Conservation (phyloP, 225 moss, liverwort and hornwort species). For the Anthoceros angustus region DNA sequence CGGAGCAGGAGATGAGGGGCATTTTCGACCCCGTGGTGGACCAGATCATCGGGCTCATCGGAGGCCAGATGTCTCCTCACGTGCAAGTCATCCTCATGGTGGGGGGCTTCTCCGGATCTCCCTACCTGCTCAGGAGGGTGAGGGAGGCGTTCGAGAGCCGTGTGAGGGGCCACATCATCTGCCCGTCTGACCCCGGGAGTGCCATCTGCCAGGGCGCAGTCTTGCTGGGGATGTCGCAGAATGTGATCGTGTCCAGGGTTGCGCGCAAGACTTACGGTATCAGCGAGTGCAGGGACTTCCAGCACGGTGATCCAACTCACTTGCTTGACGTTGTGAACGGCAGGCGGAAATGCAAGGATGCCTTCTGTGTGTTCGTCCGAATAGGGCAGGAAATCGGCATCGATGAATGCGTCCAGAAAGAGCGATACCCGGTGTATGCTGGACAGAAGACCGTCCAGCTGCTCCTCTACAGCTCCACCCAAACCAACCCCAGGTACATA, state of each 20-base stretch:
- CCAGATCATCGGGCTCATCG: constrained; percentile 21
- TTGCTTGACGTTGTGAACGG: constrained; percentile 15
- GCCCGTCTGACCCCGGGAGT: constrained; percentile 36
- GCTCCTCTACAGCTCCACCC: constrained; percentile 21
- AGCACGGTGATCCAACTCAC: constrained; percentile 9
- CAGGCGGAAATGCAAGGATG: constrained; percentile 13
- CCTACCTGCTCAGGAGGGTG: constrained; percentile 34
- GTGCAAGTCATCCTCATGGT: constrained; percentile 33
- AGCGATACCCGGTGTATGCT: constrained; percentile 10
- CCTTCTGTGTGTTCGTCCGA: constrained; percentile 5
- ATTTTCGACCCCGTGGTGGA: constrained; percentile 37
- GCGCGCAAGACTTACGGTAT: constrained; percentile 39
- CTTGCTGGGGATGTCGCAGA: constrained; percentile 22
- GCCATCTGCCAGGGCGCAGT: constrained; percentile 49
- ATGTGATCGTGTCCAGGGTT: constrained; percentile 22
- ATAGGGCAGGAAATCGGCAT: constrained; percentile 13
- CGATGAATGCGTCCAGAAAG: constrained; percentile 15
- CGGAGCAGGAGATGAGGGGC: constrained; percentile 18
- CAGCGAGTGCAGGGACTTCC: constrained; percentile 6
- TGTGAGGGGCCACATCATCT: constrained; percentile 20
- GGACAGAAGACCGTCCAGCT: constrained; percentile 13
- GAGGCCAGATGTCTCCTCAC: constrained; percentile 12
- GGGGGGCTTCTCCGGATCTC: constrained; percentile 50
- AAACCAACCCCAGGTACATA: constrained; percentile 22
- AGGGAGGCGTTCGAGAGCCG: constrained; percentile 16